These are phyloP conservation scores for Diddensiella caesifluorescens DNA, from an alignment of 805 yeast genomes.

Conservation along the genomic window DNA sequence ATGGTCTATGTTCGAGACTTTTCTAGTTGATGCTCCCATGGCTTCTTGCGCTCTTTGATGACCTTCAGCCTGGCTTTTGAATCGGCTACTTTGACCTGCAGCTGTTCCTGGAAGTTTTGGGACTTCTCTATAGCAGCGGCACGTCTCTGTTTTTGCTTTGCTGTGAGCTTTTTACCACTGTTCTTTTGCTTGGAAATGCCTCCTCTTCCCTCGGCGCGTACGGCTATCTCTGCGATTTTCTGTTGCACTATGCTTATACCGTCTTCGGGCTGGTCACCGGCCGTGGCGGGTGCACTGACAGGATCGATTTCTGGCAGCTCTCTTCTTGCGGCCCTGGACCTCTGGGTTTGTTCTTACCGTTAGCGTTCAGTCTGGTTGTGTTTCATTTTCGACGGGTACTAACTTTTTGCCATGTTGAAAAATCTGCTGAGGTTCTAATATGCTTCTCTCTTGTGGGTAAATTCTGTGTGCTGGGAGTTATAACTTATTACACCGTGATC, in stretches of 20 bases:
- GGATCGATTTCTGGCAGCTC: background rate
- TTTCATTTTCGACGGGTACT: too few relatives aligned
- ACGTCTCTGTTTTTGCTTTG: constrained; percentile 21
- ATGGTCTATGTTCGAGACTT: too few relatives aligned
- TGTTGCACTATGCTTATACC: constrained; percentile 26
- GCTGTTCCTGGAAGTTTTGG: constrained; percentile 24
- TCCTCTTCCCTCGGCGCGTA: constrained; percentile 16
- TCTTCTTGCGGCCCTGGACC: constrained; percentile 1
- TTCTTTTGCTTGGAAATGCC: constrained; percentile 4
- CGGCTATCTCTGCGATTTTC: constrained; percentile 25
- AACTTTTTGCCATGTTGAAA: too few relatives aligned
- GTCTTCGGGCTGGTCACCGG: background rate
- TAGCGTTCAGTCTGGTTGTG: too few relatives aligned
- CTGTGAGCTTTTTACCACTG: constrained; percentile 14
- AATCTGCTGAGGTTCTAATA: too few relatives aligned
- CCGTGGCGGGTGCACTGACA: background rate
- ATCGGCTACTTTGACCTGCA: constrained; percentile 27
- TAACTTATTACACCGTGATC: too few relatives aligned
- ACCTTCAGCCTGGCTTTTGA: constrained; percentile 25
- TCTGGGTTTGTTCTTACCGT: background rate
- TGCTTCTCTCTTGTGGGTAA: too few relatives aligned
- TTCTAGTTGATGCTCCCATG: constrained; percentile 6
- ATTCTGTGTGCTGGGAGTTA: too few relatives aligned
- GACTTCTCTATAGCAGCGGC: constrained; percentile 18
- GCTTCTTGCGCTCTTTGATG: constrained; percentile 22